Evolutionary conservation across 495 filamentous ascomycete genomes (phyloP).

Genomic region (Lasiosphaeris hirsuta): DNA sequence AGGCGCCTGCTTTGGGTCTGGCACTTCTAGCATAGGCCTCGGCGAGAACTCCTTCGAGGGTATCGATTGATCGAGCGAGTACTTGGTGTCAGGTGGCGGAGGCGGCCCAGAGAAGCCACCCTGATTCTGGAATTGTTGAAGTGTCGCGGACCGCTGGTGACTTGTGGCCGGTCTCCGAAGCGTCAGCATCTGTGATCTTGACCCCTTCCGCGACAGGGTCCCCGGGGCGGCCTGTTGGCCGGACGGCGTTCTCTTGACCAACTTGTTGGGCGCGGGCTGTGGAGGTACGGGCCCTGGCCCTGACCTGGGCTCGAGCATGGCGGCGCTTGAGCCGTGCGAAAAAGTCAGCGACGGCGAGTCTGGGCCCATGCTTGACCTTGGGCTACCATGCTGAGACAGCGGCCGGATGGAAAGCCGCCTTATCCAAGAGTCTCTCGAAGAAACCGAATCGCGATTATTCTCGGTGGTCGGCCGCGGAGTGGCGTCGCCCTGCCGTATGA

Average conservation of each 20-base stretch:
- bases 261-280: conserved; percentile 69
- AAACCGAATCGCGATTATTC: conserved; percentile 46
- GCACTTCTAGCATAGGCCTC: conserved; percentile 13
- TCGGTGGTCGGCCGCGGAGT: conserved; percentile 34
- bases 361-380: conserved; percentile 61
- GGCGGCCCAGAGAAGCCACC: conserved; percentile 17
- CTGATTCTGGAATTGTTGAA: conserved; percentile 48
- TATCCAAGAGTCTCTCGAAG: conserved; percentile 69
- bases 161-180: conserved; percentile 80
- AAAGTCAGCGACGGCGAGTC: conserved; percentile 66
- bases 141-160: conserved; percentile 74
- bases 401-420: conserved; percentile 66
- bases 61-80: conserved; percentile 34
- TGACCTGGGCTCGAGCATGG: conserved; percentile 49
- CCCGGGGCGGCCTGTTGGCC: conserved; percentile 45
- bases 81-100: conserved; percentile 24
- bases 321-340: conserved; percentile 67
- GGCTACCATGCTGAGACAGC: conserved; percentile 69
- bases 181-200: conserved; percentile 53
- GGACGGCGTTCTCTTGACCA: conserved; percentile 79
- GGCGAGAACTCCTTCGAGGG: conserved; percentile 19
- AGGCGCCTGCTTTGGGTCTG: conserved; percentile 20
- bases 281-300: conserved; percentile 19
- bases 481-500: conserved; percentile 41
- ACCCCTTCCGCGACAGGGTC: conserved; percentile 34